Base-by-base conservation (phyloP, 768 basidiomycete genomes). In the Lentinula aciculospora region DNA sequence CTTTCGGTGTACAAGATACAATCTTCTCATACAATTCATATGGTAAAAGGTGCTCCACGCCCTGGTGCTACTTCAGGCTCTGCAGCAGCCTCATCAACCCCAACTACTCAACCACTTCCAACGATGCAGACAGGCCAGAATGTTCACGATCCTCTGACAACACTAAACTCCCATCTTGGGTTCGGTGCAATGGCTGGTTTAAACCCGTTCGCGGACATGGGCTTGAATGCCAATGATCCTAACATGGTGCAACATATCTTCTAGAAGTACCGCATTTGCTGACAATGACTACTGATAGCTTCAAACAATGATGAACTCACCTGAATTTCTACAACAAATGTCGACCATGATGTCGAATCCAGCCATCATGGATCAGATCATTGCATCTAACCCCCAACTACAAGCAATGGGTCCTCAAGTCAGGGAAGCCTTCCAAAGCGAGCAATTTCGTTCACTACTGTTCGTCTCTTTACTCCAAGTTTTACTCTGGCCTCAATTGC, bases 71-170 rank as follows among this genome's bases (percentile, higher is more conserved):
- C 78, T 6, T 63, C 60, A 29, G 65, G 62, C 32, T 65, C 80
- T 1, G 23, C 42, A 21, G 34, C 23, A 17, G 66, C 72, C 19
- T 67, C 67, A 39, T 59, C 78, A 21, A 62, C 76, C n/a, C 64
- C 79, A 3, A 66, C 81, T 0, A 72, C 81, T n/a, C 86, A 82
- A 67, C 78, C 75, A 32, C 74, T 93, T 19, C 94, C 94, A 15
- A 80, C 81, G 9, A 94, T 97, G 92, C 92, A 92, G 64, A 81
- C 94, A 0, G 96, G 94, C 2, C 92, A 96, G 77, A 92, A 92
- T 67, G 85, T 85, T 1, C 82, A 85, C 61, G 92, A 94, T 70
- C 93, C 92, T 0, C 83, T 94, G 58, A 93, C 91, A 0, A 87
- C 83, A 57, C 78, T 93, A 51, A 95, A 94, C 67, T 78, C 86